phyloP scores from a whole-genome alignment of 78 protist genomes.

The Isochrysis galbana region DNA sequence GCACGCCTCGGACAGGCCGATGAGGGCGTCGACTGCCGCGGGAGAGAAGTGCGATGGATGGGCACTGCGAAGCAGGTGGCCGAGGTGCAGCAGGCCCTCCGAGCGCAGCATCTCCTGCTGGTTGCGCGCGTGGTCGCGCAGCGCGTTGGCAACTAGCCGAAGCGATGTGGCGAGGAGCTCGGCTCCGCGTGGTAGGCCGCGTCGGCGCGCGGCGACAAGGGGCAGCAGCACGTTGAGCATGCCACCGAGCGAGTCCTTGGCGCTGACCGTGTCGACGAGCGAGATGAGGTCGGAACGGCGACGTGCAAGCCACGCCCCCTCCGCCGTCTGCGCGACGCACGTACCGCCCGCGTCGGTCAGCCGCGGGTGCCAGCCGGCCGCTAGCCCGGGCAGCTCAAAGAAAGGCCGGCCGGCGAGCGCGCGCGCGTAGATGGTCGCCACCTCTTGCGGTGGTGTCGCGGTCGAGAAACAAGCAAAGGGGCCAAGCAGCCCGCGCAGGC shows the following conservation, averaged over 20 bases:
- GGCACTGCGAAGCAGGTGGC: not conserved
- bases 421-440: not conserved
- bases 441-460: not conserved
- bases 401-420: not conserved
- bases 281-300: not conserved
- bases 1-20: not conserved
- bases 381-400: not conserved
- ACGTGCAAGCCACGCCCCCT: not conserved
- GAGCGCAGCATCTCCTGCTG: slow-evolving; percentile 4
- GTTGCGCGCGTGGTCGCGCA: not conserved
- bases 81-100: not conserved
- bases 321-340: slow-evolving; percentile 1
- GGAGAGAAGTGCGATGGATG: not conserved
- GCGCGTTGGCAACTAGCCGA: not conserved
- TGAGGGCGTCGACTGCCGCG: not conserved
- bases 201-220: not conserved
- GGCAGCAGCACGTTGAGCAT: not conserved
- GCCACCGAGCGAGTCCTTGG: not conserved
- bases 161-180: not conserved
- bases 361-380: not conserved
- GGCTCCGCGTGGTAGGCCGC: not conserved
- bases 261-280: not conserved
- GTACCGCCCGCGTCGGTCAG: not conserved
- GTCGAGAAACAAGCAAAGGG: not conserved
- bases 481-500: not conserved